Evolutionary conservation across 164 flowering plant species (phyloP), one percentile per base, ranked within the genome.

Genomic region (Brasenia schreberi): DNA sequence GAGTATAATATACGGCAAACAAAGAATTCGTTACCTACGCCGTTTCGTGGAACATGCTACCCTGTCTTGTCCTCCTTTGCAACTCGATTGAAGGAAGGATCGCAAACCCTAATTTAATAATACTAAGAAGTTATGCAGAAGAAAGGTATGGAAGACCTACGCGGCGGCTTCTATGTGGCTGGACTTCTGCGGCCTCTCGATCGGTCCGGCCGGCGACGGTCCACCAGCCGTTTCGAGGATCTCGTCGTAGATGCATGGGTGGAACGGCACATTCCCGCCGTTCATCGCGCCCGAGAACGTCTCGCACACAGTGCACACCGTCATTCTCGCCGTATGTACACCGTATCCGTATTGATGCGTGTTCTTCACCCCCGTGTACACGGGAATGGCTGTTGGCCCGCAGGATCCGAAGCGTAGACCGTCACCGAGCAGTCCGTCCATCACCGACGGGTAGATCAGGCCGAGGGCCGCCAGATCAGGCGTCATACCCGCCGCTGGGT

Each of bases 231-330:
- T 78, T 43, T 16, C 73, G 4, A 69, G 67, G 18, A 78, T 74
- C 3, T 79, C 52, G 76, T 84, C 88, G 76, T 77, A 52, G 2
- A 75, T 77, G 74, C 87, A 84, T 39, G 64, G 73, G 43, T 86
- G 90, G 49, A 86, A 86, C 56, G 78, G 80, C 19, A 19, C 64
- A 9, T 49, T 14, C 56, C 16, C 66, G 71, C 49, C 42, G 12
- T 5, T 69, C 82, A 19, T 64, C 59, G 4, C 77, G 4, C 16
- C 56, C 10, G 56, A 49, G 56, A 9, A 85, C 19, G 68, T 78
- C 39, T 79, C 74, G 65, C 86, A 85, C 7, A 56, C 66, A 16
- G 43, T 45, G 19, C 56, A 14, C 56, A 3, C 56, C 56, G 39
- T 49, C 16, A 14, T 14, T 9, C 56, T 49, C 16, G 9, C 16